Evolutionary conservation across 805 yeast species (phyloP).

Genomic region (Barnettozyma wickerhamii): DNA sequence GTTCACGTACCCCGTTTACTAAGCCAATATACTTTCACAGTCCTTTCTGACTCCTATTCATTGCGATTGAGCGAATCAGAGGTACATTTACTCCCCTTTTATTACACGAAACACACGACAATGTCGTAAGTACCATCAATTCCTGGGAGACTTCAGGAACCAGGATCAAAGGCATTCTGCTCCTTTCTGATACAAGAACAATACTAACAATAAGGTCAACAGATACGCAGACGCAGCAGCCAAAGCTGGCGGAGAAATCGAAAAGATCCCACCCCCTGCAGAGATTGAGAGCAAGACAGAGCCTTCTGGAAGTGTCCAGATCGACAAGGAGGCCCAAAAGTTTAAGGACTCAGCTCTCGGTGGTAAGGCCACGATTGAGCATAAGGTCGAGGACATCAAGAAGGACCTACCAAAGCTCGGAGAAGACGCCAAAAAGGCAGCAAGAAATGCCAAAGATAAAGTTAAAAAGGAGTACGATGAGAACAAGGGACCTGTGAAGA

Average conservation of each 20-base stretch:
- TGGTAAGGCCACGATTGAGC: constrained; percentile 19
- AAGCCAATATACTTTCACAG: no score
- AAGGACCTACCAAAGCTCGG: constrained; percentile 24
- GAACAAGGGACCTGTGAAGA: constrained; percentile 25
- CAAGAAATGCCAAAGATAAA: constrained; percentile 31
- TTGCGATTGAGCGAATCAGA: no score
- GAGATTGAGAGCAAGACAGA: constrained; percentile 11
- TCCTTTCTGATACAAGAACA: background rate
- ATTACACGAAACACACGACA: no score
- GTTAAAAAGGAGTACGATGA: constrained; percentile 29
- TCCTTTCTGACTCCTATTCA: no score
- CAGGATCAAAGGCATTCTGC: no score
- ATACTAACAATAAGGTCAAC: background rate
- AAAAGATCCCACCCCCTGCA: constrained; percentile 10
- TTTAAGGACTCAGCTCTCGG: constrained; percentile 17
- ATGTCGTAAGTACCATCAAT: no score
- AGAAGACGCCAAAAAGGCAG: constrained; percentile 29
- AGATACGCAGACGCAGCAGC: constrained; percentile 16
- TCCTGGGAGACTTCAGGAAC: no score
- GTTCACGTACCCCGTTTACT: no score
- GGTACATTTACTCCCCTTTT: no score
- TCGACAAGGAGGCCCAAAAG: constrained; percentile 15
- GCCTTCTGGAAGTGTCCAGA: constrained; percentile 21
- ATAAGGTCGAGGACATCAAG: constrained; percentile 24
- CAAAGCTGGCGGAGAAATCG: constrained; percentile 6